A percentile compares a stretch with the other conserved stretches of the same genome.
Evolutionary conservation across 805 yeast genomes (phyloP).

Genomic region (Candida xiaguanensis): DNA sequence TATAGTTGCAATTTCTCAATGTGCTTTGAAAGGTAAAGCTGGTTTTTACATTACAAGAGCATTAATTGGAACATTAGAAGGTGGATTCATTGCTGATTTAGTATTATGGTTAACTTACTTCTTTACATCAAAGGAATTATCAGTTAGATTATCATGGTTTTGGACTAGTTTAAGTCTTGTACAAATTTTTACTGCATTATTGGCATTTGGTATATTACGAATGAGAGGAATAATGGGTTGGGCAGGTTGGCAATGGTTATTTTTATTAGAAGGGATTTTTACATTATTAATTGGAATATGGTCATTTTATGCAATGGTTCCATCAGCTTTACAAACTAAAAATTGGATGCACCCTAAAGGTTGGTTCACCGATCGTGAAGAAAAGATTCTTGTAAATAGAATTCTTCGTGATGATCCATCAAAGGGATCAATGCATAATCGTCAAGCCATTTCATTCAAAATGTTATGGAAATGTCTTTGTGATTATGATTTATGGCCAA

Average conservation of each 20-base stretch:
- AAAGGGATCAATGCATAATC: slow-evolving; percentile 55
- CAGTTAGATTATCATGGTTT: slow-evolving; percentile 50
- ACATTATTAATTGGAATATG: slow-evolving; percentile 49
- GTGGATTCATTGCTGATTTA: slow-evolving; percentile 67
- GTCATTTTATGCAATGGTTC: slow-evolving; percentile 46
- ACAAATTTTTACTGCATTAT: slow-evolving; percentile 24
- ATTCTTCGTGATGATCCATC: slow-evolving; percentile 61
- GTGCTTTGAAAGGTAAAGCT: slow-evolving; percentile 22
- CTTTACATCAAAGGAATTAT: slow-evolving; percentile 55
- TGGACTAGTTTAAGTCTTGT: slow-evolving; percentile 26
- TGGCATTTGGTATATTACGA: slow-evolving; percentile 50
- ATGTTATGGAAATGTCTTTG: slow-evolving; percentile 37
- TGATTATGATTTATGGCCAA: slow-evolving; percentile 46
- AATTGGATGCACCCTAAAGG: slow-evolving; percentile 46
- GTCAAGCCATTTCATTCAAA: slow-evolving; percentile 42
- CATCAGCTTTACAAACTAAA: slow-evolving; percentile 50
- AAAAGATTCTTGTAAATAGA: slow-evolving; percentile 54
- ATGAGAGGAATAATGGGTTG: slow-evolving; percentile 43
- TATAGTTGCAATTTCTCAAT: slow-evolving; percentile 49
- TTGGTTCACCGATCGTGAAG: slow-evolving; percentile 48
- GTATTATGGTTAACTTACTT: slow-evolving; percentile 64
- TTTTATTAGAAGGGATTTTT: slow-evolving; percentile 57
- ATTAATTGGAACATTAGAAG: slow-evolving; percentile 54
- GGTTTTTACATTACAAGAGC: slow-evolving; percentile 49
- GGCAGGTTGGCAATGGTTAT: slow-evolving; percentile 63